A percentile compares a stretch with the other conserved stretches of the same genome.
These are phyloP conservation scores for Adiantum capillusveneris DNA, from an alignment of 75 land plant genomes.

Conservation along the genomic window DNA sequence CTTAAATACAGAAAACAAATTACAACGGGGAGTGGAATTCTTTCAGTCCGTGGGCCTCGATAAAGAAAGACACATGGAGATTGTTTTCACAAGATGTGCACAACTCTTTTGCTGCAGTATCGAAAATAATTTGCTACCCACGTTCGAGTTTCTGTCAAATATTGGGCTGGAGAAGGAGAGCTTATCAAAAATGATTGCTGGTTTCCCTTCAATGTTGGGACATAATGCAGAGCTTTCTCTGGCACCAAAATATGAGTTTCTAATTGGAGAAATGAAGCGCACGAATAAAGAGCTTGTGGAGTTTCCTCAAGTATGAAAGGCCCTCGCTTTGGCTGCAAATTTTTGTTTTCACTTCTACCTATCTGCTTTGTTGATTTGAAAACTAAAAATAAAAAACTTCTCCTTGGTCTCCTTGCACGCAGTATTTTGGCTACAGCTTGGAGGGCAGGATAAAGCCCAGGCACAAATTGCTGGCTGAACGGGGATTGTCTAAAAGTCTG, in stretches of 20 bases:
- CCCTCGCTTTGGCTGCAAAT: too few relatives aligned
- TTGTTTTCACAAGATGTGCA: conserved; percentile 19
- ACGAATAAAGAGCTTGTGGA: conserved; percentile 17
- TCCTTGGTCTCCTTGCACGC: conserved; percentile 17
- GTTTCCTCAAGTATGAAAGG: conserved; percentile 25
- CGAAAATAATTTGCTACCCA: conserved; percentile 25
- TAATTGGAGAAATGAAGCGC: conserved; percentile 22
- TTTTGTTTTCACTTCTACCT: background rate
- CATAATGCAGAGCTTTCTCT: conserved; percentile 24
- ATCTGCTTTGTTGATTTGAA: too few relatives aligned
- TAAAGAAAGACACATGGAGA: conserved; percentile 24
- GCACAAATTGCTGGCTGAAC: conserved; percentile 50
- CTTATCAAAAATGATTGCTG: conserved; percentile 22
- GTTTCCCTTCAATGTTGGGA: conserved; percentile 27
- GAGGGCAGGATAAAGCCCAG: conserved; percentile 74
- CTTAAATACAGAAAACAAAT: conserved; percentile 21
- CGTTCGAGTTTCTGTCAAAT: conserved; percentile 15
- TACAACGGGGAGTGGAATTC: conserved; percentile 27
- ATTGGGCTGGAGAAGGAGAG: conserved; percentile 13
- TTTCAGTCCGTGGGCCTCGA: conserved; percentile 24
- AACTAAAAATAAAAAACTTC: too few relatives aligned
- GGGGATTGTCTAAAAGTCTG: conserved; percentile 43
- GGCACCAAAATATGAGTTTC: conserved; percentile 17
- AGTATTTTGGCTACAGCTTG: conserved; percentile 82
- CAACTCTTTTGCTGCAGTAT: conserved; percentile 30